phyloP scores from a whole-genome alignment of 2,329 filamentous ascomycete species.

The Chalara sp. region DNA sequence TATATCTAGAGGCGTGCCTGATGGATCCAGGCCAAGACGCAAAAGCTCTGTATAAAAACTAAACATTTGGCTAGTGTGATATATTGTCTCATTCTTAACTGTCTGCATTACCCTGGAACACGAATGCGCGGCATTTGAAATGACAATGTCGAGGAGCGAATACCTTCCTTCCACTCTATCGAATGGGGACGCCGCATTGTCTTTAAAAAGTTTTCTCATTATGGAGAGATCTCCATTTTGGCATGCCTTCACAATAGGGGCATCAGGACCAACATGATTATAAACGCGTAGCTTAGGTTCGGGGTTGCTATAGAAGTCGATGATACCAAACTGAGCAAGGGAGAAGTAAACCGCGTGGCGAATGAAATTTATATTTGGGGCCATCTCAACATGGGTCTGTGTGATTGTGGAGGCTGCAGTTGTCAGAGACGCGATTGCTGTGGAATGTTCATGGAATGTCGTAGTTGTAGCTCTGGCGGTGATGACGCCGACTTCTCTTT shows the following conservation, averaged over 20 bases:
- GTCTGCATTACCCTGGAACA: too few species aligned
- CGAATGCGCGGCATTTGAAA: too few species aligned
- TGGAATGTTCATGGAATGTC: too few species aligned
- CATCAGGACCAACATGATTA: background rate
- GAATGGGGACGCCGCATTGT: constrained; percentile 26
- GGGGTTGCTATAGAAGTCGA: background rate
- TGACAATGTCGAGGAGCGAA: too few species aligned
- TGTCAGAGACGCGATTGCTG: background rate
- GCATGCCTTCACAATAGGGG: constrained; percentile 1
- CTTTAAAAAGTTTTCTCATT: background rate
- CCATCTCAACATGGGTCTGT: background rate
- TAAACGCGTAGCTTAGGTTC: background rate
- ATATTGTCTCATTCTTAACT: too few species aligned
- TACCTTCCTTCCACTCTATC: background rate
- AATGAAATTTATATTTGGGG: background rate
- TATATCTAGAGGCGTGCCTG: too few species aligned
- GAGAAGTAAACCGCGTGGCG: background rate
- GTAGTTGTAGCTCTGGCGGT: too few species aligned
- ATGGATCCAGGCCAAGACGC: too few species aligned
- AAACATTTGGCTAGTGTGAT: too few species aligned
- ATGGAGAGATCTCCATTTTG: background rate
- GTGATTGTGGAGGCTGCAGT: background rate
- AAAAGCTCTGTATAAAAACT: too few species aligned
- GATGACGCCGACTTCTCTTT: too few species aligned
- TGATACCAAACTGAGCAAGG: background rate